Conservation (phyloP, 129 eudicot species). For the Rutidosis leptorrhynchoides region DNA sequence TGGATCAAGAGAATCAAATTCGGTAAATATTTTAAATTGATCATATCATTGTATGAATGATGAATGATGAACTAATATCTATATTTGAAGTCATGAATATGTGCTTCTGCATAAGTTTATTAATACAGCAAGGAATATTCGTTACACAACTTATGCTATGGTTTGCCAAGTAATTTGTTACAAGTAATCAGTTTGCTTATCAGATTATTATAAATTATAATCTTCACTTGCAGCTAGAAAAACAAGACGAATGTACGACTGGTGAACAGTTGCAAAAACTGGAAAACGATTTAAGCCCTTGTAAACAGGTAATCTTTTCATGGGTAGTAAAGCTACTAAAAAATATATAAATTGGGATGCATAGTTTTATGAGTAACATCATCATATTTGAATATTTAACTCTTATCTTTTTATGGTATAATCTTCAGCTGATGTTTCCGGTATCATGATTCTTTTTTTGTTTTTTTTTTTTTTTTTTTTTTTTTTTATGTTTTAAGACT, state of each 20-base stretch:
- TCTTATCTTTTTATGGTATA: not conserved
- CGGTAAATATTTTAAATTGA: conserved; percentile 26
- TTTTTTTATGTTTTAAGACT: not conserved
- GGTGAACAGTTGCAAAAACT: conserved; percentile 35
- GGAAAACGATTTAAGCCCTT: conserved; percentile 35
- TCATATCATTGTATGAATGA: not conserved
- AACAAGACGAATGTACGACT: conserved; percentile 17
- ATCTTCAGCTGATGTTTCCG: not conserved
- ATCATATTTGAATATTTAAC: not conserved
- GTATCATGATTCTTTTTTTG: not conserved
- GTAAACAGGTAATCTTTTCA: conserved; percentile 16
- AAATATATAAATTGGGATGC: not conserved
- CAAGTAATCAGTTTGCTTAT: not conserved
- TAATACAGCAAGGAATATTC: conserved; percentile 4
- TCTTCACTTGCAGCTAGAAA: conserved; percentile 33
- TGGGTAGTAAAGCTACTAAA: not conserved
- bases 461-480: not conserved
- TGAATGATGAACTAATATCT: conserved; percentile 12
- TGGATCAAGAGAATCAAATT: conserved; percentile 35
- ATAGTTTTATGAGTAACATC: not conserved
- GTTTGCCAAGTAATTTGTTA: not conserved
- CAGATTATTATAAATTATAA: not conserved
- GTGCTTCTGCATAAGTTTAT: not conserved
- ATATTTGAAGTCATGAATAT: conserved; percentile 1
- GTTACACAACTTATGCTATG: not conserved